Evolutionary conservation across 1,284 basidiomycete genomes (phyloP).

Genomic region (Leccinum angustisporum): DNA sequence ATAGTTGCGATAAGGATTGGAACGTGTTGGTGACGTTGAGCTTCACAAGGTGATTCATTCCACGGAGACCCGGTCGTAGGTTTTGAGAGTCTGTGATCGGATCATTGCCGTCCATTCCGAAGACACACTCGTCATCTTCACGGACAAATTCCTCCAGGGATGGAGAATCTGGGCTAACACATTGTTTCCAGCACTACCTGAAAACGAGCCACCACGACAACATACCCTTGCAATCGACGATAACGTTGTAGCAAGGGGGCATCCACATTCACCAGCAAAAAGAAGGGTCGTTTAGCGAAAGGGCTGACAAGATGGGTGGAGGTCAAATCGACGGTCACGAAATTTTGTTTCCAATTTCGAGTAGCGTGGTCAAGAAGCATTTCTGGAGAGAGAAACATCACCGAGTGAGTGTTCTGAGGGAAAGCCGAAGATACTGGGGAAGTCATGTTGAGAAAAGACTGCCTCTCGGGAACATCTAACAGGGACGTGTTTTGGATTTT

Average conservation of each 20-base stretch:
- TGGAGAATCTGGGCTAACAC: conserved; percentile 26
- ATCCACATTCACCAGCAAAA: conserved; percentile 84
- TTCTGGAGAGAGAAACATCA: conserved; percentile 51
- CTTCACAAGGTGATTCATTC: conserved; percentile 52
- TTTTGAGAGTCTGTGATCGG: neutral
- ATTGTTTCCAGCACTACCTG: conserved; percentile 13
- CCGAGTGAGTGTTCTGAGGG: conserved; percentile 24
- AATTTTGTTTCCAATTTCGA: conserved; percentile 76
- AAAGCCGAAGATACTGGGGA: conserved; percentile 23
- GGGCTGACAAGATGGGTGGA: conserved; percentile 59
- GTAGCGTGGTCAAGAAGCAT: conserved; percentile 79
- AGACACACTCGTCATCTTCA: conserved; percentile 61
- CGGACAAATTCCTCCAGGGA: conserved; percentile 69
- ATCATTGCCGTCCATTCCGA: conserved; percentile 38
- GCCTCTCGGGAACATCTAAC: conserved; percentile 7
- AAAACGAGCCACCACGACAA: conserved; percentile 7
- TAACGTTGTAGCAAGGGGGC: conserved; percentile 74
- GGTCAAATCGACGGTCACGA: conserved; percentile 78
- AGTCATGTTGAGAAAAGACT: conserved; percentile 25
- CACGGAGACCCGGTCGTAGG: conserved; percentile 38
- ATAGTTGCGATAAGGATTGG: conserved; percentile 51
- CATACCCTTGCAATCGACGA: conserved; percentile 51
- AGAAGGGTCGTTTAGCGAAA: conserved; percentile 89
- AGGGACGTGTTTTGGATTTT: neutral
- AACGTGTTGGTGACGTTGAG: conserved; percentile 77